A percentile compares a stretch with the other conserved stretches of the same genome.
Evolutionary conservation across 805 yeast genomes (phyloP).

Genomic region (Priceomyces haplophilus): DNA sequence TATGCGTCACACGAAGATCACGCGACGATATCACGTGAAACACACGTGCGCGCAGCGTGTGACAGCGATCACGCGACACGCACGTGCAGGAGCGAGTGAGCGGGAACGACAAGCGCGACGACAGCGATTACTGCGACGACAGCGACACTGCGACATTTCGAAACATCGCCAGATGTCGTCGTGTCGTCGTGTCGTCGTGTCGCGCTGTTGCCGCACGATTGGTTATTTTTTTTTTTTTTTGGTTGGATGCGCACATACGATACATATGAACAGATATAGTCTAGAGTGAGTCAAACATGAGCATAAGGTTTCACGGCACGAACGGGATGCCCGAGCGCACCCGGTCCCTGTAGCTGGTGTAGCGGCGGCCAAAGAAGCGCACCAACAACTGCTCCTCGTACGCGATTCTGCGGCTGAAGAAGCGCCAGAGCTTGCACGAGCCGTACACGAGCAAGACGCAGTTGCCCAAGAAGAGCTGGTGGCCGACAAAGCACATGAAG

Average conservation of each 20-base stretch:
- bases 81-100: too few species aligned
- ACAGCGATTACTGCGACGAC: too few species aligned
- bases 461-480: conserved; percentile 70
- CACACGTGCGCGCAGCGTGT: too few species aligned
- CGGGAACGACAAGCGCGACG: too few species aligned
- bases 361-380: conserved; percentile 69
- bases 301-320: conserved; percentile 13
- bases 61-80: too few species aligned
- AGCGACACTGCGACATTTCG: too few species aligned
- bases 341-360: conserved; percentile 46
- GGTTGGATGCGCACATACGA: too few species aligned
- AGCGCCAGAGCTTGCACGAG: conserved; percentile 55
- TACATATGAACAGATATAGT: neutral
- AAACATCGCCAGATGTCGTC: too few species aligned
- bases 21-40: too few species aligned
- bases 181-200: too few species aligned
- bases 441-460: conserved; percentile 58
- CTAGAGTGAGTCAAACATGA: neutral
- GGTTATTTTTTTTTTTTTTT: too few species aligned
- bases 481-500: conserved; percentile 90
- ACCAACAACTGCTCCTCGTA: conserved; percentile 69
- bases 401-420: conserved; percentile 64
- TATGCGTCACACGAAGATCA: neutral
- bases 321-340: conserved; percentile 69
- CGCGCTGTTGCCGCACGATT: too few species aligned